Base-by-base conservation (phyloP, 495 filamentous ascomycete genomes). In the Opeltia flavorubescens region DNA sequence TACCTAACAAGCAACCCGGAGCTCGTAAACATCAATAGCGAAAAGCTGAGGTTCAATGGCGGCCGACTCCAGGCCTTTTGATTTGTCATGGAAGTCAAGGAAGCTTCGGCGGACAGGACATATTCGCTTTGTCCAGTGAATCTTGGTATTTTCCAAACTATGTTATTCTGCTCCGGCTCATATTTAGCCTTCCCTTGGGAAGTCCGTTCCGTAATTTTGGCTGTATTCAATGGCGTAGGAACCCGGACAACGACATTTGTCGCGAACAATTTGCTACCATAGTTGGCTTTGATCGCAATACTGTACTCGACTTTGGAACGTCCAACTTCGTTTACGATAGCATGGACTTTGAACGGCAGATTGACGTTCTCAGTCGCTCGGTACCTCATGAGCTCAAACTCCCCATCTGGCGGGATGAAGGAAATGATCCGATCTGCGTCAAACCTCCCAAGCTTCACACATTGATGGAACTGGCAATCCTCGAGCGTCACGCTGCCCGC, bases 301-400 rank as follows among this genome's bases (percentile, higher is more conserved):
- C 86, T 94, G 66, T 96, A 99, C 60, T 96, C 91, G 46, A 99
- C 93, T 64, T 95, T 96, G 13, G 89, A 94, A 57, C 89, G 94
- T 53, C 89, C 88, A 44, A 95, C 75, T 62, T 99, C 93, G 59
- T 94, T 93, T 56, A 99, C 91, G 56, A 95, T 99, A 50, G 89
- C 89, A 60, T 96, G 93, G 44, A 99, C 87, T 63, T 94, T 95
- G 75, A 99, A 99, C 6, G 93, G 93, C 13, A 99, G 72, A 61
- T 99, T 99, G 60, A 99, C 89, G 59, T 99, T 96, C 63, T 99
- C 93, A 18, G 91, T 96, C n/a, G 93, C 89, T 51, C 93, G 86
- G 67, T 99, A 99, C 18, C 88, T 82, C 93, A 99, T 99, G 47
- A 99, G 75, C 69, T 99, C 93, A 65, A 99, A 99, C 56, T 95